Percentiles rank a stretch among this genome's conserved stretches.
phyloP scores from a whole-genome alignment of 1,284 basidiomycete genomes.

The Boletus albobrunnescens region DNA sequence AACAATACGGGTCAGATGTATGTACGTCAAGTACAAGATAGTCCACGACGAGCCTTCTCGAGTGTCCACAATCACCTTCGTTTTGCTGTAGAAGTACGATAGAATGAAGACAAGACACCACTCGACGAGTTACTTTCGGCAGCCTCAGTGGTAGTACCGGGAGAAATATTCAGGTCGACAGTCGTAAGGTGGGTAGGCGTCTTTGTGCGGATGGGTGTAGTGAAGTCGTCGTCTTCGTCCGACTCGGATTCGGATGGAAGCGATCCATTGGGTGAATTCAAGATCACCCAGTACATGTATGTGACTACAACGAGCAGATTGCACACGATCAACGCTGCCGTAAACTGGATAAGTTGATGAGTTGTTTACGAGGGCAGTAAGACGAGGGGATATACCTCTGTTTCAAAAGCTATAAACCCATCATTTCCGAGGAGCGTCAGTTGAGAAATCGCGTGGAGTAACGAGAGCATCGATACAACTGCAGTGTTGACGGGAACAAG shows the following conservation, averaged over 20 bases:
- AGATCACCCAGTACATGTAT: conserved; percentile 13
- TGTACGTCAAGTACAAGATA: not conserved
- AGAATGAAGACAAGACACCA: conserved; percentile 11
- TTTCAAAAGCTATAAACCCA: not conserved
- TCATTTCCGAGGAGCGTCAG: not conserved
- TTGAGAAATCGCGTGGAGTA: conserved; percentile 6
- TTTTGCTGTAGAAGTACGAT: not conserved
- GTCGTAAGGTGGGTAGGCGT: not conserved
- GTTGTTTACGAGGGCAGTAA: too few relatives aligned
- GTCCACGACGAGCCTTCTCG: not conserved
- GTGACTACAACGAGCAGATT: conserved; percentile 19
- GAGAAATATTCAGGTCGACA: not conserved
- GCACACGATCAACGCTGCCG: conserved; percentile 6
- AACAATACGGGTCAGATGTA: not conserved
- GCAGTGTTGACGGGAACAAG: conserved; percentile 11
- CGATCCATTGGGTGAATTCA: not conserved
- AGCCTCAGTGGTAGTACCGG: not conserved
- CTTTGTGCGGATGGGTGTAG: not conserved
- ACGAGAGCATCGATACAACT: conserved; percentile 3
- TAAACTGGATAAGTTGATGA: not conserved
- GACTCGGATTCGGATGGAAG: not conserved
- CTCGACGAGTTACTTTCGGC: not conserved
- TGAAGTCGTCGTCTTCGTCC: conserved; percentile 5
- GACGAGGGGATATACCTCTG: conserved; percentile 6
- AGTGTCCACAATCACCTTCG: not conserved